Evolutionary conservation across 257 asterid species (phyloP).

Genomic region (Nicotiana sylvestris): DNA sequence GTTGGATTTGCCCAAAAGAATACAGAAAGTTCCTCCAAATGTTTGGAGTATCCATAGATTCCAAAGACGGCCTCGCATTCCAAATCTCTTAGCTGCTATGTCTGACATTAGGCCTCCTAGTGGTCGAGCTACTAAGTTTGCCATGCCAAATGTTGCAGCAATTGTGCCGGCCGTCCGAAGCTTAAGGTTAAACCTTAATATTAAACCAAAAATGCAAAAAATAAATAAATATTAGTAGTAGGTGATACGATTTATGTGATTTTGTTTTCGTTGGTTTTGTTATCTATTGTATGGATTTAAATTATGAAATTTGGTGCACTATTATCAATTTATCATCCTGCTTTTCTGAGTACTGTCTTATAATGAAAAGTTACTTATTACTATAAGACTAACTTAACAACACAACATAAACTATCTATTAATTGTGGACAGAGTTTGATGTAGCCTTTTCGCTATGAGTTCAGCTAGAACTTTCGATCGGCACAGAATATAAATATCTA

Average conservation of each 20-base stretch:
- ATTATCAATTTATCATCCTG: no score
- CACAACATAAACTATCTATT: no score
- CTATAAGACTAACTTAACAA: no score
- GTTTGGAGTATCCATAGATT: constrained; percentile 58
- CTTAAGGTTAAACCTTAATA: constrained; percentile 37
- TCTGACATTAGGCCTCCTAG: constrained; percentile 52
- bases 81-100: constrained; percentile 37
- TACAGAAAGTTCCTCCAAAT: constrained; percentile 50
- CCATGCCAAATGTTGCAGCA: constrained; percentile 60
- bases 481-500: no score
- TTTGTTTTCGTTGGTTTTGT: background rate
- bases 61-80: constrained; percentile 66
- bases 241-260: background rate
- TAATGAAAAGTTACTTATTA: no score
- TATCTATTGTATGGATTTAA: no score
- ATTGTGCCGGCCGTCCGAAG: constrained; percentile 56
- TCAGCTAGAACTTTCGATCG: no score
- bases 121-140: constrained; percentile 51
- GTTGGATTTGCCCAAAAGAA: constrained; percentile 37
- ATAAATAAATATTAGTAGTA: background rate
- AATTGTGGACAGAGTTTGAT: no score
- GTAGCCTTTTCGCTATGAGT: no score
- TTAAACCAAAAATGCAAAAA: background rate
- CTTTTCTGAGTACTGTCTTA: no score
- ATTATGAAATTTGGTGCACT: no score